Evolutionary conservation across 164 flowering plant species (phyloP), one percentile per base, ranked within the genome.

Genomic region (Sextonia rubra): DNA sequence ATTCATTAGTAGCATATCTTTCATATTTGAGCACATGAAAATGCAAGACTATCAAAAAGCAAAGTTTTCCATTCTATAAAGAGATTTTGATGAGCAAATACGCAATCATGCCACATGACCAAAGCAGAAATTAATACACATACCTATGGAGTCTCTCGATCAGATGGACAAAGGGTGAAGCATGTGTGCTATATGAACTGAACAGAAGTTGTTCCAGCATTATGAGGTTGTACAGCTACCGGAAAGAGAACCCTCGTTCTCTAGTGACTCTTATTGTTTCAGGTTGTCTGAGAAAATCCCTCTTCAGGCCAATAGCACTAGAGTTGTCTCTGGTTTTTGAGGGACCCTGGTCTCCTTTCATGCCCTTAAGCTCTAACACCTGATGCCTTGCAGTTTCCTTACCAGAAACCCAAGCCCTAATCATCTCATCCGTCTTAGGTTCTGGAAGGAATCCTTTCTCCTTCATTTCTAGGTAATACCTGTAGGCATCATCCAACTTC

Each of bases 391-490:
- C 76, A 26, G 60, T 76, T 73, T 80, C 78, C 75, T 81, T 87
- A 37, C 83, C 84, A 29, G 85, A 78, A 26, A 84, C 14, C 91
- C 90, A 91, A 27, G 84, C 80, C 77, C 81, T 87, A 79, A 89
- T 78, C 89, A 86, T 82, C 76, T 90, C 86, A 55, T 90, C 92
- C 18, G 84, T 82, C 78, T 84, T 87, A 37, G 89, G 87, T 73
- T 92, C 92, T 22, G 97, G 91, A 52, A 77, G 60, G 65, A 88
- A 79, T 14, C 77, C 74, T 75, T 89, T 91, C 61, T 72, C 84
- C 78, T 86, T 88, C 97, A 94, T 94, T 80, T 91, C 95, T 52
- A 69, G 64, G 74, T 87, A 90, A 76, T 82, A 86, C 49, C 80
- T 83, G 75, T 78, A 75, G 8, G 97, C 97, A 77, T 86, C 97